These are phyloP conservation scores for Tulasnella sp. DNA, from an alignment of 768 basidiomycete genomes.

Conservation along the genomic window DNA sequence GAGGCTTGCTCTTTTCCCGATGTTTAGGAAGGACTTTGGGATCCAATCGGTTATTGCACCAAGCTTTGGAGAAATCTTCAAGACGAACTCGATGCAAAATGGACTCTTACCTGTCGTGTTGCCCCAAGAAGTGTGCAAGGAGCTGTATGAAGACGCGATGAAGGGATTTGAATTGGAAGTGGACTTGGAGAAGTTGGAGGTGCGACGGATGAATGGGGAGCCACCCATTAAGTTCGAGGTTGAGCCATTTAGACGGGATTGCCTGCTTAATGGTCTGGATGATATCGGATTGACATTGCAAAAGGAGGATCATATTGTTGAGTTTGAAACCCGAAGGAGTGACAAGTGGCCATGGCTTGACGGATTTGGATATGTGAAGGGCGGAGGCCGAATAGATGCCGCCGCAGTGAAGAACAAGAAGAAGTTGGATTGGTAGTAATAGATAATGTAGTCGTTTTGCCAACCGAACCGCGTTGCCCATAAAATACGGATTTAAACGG, in stretches of 20 bases:
- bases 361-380: conserved; percentile 75
- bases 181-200: conserved; percentile 70
- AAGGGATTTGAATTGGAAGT: conserved; percentile 66
- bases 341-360: conserved; percentile 91
- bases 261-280: conserved; percentile 89
- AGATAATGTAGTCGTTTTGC: no score
- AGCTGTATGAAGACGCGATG: conserved; percentile 64
- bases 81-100: conserved; percentile 83
- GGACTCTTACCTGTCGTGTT: conserved; percentile 75
- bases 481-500: background rate
- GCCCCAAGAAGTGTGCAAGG: conserved; percentile 54
- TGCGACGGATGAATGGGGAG: conserved; percentile 52
- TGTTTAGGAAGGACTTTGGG: conserved; percentile 67
- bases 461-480: no score
- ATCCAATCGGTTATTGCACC: conserved; percentile 80
- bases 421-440: conserved; percentile 29
- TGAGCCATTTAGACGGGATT: conserved; percentile 86
- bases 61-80: conserved; percentile 85
- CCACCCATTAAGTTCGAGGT: conserved; percentile 60
- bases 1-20: background rate
- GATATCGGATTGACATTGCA: conserved; percentile 93
- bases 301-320: conserved; percentile 52
- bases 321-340: conserved; percentile 69
- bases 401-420: conserved; percentile 21
- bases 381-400: conserved; percentile 32